A percentile compares a stretch with the other conserved stretches of the same genome.
Evolutionary conservation across 225 moss, liverwort and hornwort genomes (phyloP).

Genomic region (Asterella californica): DNA sequence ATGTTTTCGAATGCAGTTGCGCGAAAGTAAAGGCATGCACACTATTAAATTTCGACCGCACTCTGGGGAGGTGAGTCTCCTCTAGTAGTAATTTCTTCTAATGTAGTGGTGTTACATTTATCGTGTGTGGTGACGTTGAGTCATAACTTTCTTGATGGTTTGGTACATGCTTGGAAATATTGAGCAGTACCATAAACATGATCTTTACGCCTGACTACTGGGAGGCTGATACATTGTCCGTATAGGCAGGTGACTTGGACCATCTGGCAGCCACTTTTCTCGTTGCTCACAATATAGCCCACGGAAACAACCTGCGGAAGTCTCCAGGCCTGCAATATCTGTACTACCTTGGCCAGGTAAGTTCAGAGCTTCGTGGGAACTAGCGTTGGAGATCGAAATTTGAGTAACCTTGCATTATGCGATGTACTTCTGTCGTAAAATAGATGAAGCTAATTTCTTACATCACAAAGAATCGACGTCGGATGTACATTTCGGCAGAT

Average conservation of each 20-base stretch:
- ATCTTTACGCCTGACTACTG: background rate
- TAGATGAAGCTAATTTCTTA: background rate
- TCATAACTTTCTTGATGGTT: background rate
- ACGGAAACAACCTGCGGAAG: conserved; percentile 94
- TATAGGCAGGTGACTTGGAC: conserved; percentile 89
- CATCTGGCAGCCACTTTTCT: conserved; percentile 91
- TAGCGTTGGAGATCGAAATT: background rate
- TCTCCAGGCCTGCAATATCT: conserved; percentile 94
- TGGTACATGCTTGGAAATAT: background rate
- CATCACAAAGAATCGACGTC: background rate
- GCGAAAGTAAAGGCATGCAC: conserved; percentile 77
- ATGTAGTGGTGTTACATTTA: background rate
- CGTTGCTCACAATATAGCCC: conserved; percentile 89
- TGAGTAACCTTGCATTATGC: background rate
- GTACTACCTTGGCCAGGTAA: conserved; percentile 81
- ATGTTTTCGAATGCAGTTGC: conserved; percentile 44
- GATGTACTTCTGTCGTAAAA: background rate
- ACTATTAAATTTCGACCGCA: conserved; percentile 90
- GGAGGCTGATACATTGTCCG: background rate
- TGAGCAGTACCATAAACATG: too few species aligned
- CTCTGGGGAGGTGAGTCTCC: conserved; percentile 72
- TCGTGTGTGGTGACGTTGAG: background rate
- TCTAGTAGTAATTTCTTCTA: too few species aligned
- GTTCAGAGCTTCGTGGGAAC: background rate
- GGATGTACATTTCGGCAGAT: background rate